phyloP scores from a whole-genome alignment of 495 filamentous ascomycete species.

The Aspergillus hancockii region DNA sequence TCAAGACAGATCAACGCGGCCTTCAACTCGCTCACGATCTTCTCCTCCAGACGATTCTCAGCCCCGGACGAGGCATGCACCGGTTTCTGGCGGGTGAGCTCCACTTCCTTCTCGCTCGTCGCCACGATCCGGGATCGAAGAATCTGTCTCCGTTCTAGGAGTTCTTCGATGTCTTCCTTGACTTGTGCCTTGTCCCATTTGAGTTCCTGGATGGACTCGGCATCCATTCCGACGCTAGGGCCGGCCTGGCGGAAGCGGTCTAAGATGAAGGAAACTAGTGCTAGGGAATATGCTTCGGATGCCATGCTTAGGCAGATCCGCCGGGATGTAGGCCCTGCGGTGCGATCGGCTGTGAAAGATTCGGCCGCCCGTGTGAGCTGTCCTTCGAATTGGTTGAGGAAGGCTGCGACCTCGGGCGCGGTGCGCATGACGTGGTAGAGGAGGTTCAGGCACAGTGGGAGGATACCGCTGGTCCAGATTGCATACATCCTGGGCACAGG shows the following conservation, averaged over 20 bases:
- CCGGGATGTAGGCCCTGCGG: conserved; percentile 32
- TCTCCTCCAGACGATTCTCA: conserved; percentile 71
- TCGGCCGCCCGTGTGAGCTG: conserved; percentile 65
- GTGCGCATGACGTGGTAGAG: conserved; percentile 76
- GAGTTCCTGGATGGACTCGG: conserved; percentile 62
- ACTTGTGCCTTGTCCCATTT: conserved; percentile 69
- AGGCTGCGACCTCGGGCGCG: conserved; percentile 79
- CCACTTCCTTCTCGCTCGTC: conserved; percentile 68
- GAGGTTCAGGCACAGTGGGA: conserved; percentile 89
- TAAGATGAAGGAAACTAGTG: conserved; percentile 69
- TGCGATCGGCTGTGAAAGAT: conserved; percentile 56
- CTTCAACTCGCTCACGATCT: conserved; percentile 63
- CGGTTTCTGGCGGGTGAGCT: conserved; percentile 56
- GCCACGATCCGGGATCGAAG: conserved; percentile 71
- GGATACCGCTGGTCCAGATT: conserved; percentile 85
- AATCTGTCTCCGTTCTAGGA: conserved; percentile 60
- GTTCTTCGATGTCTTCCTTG: conserved; percentile 77
- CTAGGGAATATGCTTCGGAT: conserved; percentile 74
- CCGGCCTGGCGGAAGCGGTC: conserved; percentile 60
- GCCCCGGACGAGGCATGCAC: conserved; percentile 31
- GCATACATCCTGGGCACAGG: conserved; percentile 59
- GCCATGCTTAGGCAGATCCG: conserved; percentile 69
- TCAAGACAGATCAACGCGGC: conserved; percentile 42
- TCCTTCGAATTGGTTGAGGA: conserved; percentile 80
- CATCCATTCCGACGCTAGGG: conserved; percentile 55